Conservation (phyloP, 2,329 filamentous ascomycete genomes). For the Cladophialophora carrionii region DNA sequence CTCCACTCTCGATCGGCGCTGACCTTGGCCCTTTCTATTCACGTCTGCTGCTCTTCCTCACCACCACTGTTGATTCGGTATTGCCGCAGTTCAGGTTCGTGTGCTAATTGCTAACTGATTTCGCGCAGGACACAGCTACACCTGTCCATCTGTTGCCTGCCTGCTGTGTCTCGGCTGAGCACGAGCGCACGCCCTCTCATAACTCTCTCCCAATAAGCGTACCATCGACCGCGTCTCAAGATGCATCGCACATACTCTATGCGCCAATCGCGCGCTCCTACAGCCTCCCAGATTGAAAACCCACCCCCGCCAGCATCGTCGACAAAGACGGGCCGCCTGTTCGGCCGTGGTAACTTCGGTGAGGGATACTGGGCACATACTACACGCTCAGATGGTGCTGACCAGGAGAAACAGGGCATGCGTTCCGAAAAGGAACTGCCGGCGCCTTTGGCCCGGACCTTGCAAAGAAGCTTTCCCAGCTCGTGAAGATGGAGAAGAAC, state of each 20-base stretch:
- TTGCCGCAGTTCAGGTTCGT: not conserved
- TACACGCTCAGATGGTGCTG: conserved; percentile 17
- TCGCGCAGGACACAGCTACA: not conserved
- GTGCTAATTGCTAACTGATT: not conserved
- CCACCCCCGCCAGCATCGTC: conserved; percentile 88
- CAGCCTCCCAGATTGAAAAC: conserved; percentile 87
- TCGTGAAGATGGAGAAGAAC: conserved; percentile 99
- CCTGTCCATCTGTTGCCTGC: not conserved
- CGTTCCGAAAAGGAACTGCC: conserved; percentile 57
- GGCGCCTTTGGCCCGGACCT: conserved; percentile 74
- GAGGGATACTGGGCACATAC: conserved; percentile 45
- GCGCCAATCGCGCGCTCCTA: conserved; percentile 95
- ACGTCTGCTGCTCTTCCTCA: not conserved
- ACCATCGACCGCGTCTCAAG: conserved; percentile 33
- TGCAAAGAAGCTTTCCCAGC: conserved; percentile 93
- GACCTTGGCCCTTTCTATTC: conserved; percentile 8
- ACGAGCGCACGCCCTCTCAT: conserved; percentile 13
- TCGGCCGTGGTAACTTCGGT: conserved; percentile 85
- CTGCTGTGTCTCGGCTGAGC: conserved; percentile 9
- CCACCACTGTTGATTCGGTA: not conserved
- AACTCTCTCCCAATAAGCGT: conserved; percentile 3
- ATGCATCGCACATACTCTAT: conserved; percentile 99
- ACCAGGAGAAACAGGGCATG: conserved; percentile 59
- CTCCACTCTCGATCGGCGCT: conserved; percentile 4
- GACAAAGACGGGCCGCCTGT: conserved; percentile 88